Conservation (phyloP, 192 early-diverging fungal genomes). For the Linnemannia schmuckeri region DNA sequence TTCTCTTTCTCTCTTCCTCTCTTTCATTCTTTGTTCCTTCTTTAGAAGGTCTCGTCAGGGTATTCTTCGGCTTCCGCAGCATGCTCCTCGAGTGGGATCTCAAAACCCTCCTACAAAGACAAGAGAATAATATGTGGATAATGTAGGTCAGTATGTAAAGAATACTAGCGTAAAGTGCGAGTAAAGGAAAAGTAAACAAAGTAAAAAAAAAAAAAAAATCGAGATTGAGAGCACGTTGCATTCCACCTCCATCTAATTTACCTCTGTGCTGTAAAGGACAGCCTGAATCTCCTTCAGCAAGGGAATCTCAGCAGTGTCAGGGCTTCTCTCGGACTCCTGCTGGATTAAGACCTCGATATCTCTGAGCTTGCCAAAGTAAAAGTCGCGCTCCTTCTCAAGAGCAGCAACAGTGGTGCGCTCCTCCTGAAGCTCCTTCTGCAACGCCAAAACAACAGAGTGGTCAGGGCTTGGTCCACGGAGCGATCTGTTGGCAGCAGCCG, state of each 20-base stretch:
- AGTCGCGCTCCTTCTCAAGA: conserved; percentile 97
- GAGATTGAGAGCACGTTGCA: neutral
- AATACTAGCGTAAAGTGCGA: neutral
- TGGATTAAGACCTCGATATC: conserved; percentile 96
- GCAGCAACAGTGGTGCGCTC: conserved; percentile 90
- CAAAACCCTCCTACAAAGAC: conserved; percentile 79
- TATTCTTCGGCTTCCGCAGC: conserved; percentile 58
- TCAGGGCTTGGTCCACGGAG: conserved; percentile 57
- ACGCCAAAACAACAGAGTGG: conserved; percentile 77
- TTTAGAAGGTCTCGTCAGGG: conserved; percentile 77
- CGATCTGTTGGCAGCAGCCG: conserved; percentile 40
- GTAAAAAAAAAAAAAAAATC: neutral
- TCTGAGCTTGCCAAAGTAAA: conserved; percentile 95
- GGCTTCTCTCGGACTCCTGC: conserved; percentile 72
- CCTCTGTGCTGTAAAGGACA: conserved; percentile 94
- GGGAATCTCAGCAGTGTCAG: conserved; percentile 62
- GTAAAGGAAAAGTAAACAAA: neutral
- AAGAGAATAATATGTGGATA: conserved; percentile 11
- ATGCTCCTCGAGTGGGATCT: conserved; percentile 73
- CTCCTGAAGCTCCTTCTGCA: conserved; percentile 84
- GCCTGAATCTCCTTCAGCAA: conserved; percentile 84
- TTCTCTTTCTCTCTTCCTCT: neutral
- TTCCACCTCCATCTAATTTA: conserved; percentile 36
- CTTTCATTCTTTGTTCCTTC: neutral
- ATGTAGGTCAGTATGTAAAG: neutral